A percentile compares a stretch with the other conserved stretches of the same genome.
These are phyloP conservation scores for Candida tetrigidarum DNA, from an alignment of 1,139 yeast genomes.

Conservation along the genomic window DNA sequence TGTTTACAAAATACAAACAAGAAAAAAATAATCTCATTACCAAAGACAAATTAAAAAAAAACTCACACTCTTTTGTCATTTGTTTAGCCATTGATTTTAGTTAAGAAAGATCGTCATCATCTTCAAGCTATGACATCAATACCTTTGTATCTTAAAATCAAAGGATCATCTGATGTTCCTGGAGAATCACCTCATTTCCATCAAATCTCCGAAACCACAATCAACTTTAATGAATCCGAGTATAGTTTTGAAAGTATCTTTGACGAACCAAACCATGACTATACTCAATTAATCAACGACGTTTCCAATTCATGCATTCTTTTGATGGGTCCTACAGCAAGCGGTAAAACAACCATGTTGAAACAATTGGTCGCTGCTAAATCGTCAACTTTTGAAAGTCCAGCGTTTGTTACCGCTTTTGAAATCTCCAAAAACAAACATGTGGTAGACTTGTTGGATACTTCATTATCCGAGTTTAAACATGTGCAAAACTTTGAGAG, in stretches of 20 bases:
- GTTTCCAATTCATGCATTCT: slow-evolving; percentile 22
- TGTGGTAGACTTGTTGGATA: slow-evolving; percentile 29
- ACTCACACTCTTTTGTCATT: background rate
- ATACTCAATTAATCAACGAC: slow-evolving; percentile 18
- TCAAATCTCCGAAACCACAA: slow-evolving; percentile 19
- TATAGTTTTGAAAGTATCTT: slow-evolving; percentile 29
- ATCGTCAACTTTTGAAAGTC: slow-evolving; percentile 14
- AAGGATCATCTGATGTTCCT: slow-evolving; percentile 15
- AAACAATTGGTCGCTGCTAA: slow-evolving; percentile 19
- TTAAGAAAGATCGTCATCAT: too few species aligned
- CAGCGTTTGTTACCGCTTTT: slow-evolving; percentile 28
- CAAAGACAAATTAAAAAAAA: background rate
- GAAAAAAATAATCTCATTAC: background rate
- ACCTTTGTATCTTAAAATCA: slow-evolving; percentile 31
- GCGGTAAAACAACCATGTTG: slow-evolving; percentile 39
- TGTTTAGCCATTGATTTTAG: background rate
- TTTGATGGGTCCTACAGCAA: slow-evolving; percentile 39
- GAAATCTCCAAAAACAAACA: slow-evolving; percentile 33
- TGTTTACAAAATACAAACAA: background rate
- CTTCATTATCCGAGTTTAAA: slow-evolving; percentile 8
- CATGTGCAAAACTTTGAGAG: slow-evolving; percentile 20
- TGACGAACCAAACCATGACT: slow-evolving; percentile 14
- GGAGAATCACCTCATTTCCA: slow-evolving; percentile 11
- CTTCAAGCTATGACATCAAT: slow-evolving; percentile 22
- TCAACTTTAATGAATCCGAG: slow-evolving; percentile 23